Base-by-base conservation (phyloP, 2,329 filamentous ascomycete genomes). In the Xylariaceae sp. region DNA sequence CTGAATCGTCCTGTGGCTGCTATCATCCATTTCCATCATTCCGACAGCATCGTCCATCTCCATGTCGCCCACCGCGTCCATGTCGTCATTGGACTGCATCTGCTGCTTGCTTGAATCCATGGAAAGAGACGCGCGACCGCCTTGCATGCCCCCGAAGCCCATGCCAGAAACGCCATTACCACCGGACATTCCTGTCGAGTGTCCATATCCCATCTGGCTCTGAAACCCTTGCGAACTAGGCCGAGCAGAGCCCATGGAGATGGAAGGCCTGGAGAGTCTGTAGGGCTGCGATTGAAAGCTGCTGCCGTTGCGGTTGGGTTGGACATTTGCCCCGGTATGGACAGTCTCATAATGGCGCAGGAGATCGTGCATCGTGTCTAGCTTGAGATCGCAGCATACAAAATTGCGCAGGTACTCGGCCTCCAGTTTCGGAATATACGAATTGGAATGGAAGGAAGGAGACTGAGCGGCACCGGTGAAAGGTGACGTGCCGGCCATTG, bases 371-470 rank as follows among this genome's bases (percentile, higher is more conserved):
- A 99, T 81, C 44, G 91, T 95, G 19, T 91, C 87, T 58, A 96
- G 80, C 31, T 86, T 92, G 62, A 89, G 82, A 62, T 90, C 90
- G 71, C 94, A 99, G 74, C 94, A 99, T 45, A 87, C 87, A 71
- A 97, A 97, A 72, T 97, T 91, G 70, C 87, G 87, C 89, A 97
- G 95, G 69, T 96, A 99, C 65, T 92, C 94, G 54, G 92, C 92
- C 71, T 99, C 94, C 65, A 96, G 83, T 70, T 96, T 96, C 10
- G 91, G 92, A 1, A 96, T 81, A 67, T 97, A 97, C 22, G 94
- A 97, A 6, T 91, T 95, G 1, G 92, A 97, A 70, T 97, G 92
- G 62, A 90, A 95, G 1, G 92, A 96, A 0, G 94, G 90, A n/a
- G 91, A 95, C 68, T 91, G 87, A 62, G 91, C 82, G 50, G 79